Base-by-base conservation (phyloP, 2,329 filamentous ascomycete genomes). In the Septoria petroselini region DNA sequence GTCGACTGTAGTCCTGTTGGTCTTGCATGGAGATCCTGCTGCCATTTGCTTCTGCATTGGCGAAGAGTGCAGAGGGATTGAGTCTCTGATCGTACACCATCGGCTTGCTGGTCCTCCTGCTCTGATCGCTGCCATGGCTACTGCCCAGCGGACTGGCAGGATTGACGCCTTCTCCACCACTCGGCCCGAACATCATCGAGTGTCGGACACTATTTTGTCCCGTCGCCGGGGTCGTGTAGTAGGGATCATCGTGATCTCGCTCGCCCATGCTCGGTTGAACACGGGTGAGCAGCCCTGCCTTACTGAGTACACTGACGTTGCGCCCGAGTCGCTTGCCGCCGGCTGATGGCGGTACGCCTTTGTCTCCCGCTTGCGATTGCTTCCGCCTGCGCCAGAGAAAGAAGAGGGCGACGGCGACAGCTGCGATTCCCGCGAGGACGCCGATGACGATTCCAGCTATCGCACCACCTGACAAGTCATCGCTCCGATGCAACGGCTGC, bases 301-400 rank as follows among this genome's bases (percentile, higher is more conserved):
- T 73, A 61, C 73, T 76, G 58, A 76, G 67, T 11, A 74, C 73
- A 62, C 73, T 76, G 14, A 68, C 68, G 48, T 76, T 75, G 15
- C 74, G 65, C 23, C 56, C 58, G 42, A 60, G 56, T 27, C 54
- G 58, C 27, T 58, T 56, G 25, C 44, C 46, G 35, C 51, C 41
- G 12, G 21, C 23, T 17, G 31, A 12, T 46, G 42, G 11, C n/a
- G 33, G 23, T 6, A 48, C 54, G 49, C 37, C 44, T 19, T 34
- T 39, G 7, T 52, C 50, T 34, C 52, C 53, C 31, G 43, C 53
- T 25, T 47, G 37, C 23, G 54, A 44, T 30, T 57, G 59, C 29
- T 61, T 61, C 29, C 57, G 55, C 41, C 70, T 65, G 60, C 69
- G 66, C 38, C 72, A 66, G 23, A 73, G 56, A 9, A 75, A 68